Conservation (phyloP, 2,329 filamentous ascomycete species). For the Ascochyta koolunga region DNA sequence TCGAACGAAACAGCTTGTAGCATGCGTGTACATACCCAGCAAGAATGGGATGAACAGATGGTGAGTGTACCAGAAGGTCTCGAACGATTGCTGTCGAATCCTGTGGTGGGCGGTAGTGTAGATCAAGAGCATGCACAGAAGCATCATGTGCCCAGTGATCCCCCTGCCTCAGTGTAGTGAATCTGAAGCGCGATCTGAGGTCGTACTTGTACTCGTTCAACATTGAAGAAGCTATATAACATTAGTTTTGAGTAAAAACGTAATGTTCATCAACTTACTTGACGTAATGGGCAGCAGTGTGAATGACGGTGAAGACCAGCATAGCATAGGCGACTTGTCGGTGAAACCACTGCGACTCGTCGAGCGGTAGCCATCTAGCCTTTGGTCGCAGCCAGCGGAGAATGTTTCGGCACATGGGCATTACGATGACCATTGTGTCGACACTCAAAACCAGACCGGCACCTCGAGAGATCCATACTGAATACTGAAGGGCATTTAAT, state of each 20-base stretch:
- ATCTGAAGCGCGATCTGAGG: constrained; percentile 83
- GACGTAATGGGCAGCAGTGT: constrained; percentile 86
- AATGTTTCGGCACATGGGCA: constrained; percentile 93
- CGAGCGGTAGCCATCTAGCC: constrained; percentile 85
- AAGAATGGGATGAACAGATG: constrained; percentile 98
- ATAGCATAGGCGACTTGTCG: constrained; percentile 90
- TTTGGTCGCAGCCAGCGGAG: constrained; percentile 86
- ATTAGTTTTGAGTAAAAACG: not conserved
- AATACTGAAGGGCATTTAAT: constrained; percentile 82
- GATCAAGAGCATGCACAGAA: constrained; percentile 98
- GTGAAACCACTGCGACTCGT: constrained; percentile 97
- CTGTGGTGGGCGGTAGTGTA: constrained; percentile 93
- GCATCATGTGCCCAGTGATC: constrained; percentile 95
- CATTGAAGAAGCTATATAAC: constrained; percentile 80
- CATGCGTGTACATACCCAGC: constrained; percentile 92
- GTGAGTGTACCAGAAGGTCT: constrained; percentile 99
- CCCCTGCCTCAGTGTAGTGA: constrained; percentile 90
- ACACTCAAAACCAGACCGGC: constrained; percentile 85
- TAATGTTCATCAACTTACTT: constrained; percentile 65
- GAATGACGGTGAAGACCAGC: constrained; percentile 79
- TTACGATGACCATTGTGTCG: constrained; percentile 83
- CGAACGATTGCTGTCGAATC: constrained; percentile 95
- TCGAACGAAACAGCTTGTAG: constrained; percentile 93
- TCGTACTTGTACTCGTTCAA: constrained; percentile 83
- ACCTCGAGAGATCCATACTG: constrained; percentile 95